Percentiles rank a stretch among this genome's conserved stretches.
Evolutionary conservation across 176 grass and related monocot species (phyloP).

Genomic region (Olyra latifolia): DNA sequence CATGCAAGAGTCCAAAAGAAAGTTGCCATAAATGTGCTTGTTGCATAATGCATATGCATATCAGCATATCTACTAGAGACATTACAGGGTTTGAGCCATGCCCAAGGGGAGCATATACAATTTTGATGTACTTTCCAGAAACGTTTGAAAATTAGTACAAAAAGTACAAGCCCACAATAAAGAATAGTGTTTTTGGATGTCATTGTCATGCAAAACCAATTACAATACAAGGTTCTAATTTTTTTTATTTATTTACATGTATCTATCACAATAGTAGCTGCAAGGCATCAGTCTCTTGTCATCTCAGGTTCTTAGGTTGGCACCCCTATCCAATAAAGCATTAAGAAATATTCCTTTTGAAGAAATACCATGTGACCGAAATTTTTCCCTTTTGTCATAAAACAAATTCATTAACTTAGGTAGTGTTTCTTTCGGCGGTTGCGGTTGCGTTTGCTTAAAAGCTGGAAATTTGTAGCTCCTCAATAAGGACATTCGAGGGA

Average conservation of each 20-base stretch:
- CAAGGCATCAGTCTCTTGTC: background rate
- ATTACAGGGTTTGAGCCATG: background rate
- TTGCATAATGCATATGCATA: slow-evolving; percentile 8
- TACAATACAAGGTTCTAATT: background rate
- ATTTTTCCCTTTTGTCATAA: background rate
- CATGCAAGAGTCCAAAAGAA: background rate
- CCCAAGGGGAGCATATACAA: background rate
- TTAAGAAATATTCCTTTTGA: slow-evolving; percentile 11
- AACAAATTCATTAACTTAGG: slow-evolving; percentile 23
- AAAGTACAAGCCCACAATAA: background rate
- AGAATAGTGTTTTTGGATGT: background rate
- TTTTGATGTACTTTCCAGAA: background rate
- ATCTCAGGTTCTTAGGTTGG: background rate
- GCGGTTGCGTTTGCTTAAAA: too few species aligned
- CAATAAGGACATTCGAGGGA: too few species aligned
- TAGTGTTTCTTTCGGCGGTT: too few species aligned
- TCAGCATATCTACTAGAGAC: slow-evolving; percentile 8
- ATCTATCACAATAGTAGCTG: slow-evolving; percentile 2
- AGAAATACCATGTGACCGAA: background rate
- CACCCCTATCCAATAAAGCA: slow-evolving; percentile 22
- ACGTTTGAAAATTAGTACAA: background rate
- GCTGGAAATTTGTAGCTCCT: too few species aligned
- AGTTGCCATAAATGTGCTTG: background rate
- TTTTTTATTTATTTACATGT: background rate
- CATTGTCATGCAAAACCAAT: background rate